Evolutionary conservation across 148 eudicot species (phyloP), one percentile per base, ranked within the genome.

Genomic region (Chenopodium berlandieri): DNA sequence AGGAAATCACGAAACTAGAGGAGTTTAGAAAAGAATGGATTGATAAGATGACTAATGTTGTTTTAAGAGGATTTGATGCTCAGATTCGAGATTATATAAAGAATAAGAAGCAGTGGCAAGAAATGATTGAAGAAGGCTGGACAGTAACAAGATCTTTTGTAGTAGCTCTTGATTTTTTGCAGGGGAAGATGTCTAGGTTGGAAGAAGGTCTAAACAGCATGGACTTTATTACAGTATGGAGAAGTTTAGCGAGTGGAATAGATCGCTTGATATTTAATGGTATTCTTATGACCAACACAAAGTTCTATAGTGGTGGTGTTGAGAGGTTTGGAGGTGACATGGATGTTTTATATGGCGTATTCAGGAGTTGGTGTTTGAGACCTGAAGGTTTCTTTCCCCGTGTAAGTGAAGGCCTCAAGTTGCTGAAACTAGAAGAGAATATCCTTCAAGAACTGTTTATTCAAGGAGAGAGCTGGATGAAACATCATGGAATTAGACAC

Each of bases 41-140:
- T 75, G 91, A 90, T 69, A 94, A 88, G 87, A 77, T 94, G 75
- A 91, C 94, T 58, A 88, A 89, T 75, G 97, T 90, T 71, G 90
- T 92, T 68, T 83, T 89, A 56, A 87, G 98, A 80, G 98, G 95
- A 4, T 94, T 94, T 74, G 99, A 94, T 73, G 89, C 91, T 78
- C 84, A 83, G 40, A 79, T 72, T 79, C 92, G 95, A 73, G 99
- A 94, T 73, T 96, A 92, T 75, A 34, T 88, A 2, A 94, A 86
- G 86, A 94, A 91, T 85, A 92, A 86, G 81, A 94, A 89, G 86
- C 99, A 96, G 78, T 96, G 99, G 99, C 98, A 87, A 84, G 97
- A 89, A 75, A 87, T 86, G 81, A 76, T 84, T 47, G 98, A 92
- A 82, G 98, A 90, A 78, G 91, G 89, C 19, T 87, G 81, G 84